Evolutionary conservation across 106 monocot species (phyloP).

Genomic region (Amphibolis antarctica): DNA sequence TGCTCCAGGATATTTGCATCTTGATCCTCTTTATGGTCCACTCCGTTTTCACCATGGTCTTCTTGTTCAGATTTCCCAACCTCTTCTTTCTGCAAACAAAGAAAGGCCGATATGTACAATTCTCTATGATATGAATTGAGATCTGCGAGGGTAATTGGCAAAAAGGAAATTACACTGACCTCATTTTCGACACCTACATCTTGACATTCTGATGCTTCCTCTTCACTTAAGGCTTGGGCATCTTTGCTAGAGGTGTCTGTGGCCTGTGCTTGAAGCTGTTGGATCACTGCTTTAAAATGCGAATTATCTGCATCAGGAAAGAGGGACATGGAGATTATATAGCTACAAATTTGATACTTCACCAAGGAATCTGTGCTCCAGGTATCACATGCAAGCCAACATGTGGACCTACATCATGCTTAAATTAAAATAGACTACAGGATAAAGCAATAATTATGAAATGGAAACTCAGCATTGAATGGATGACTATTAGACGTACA

Average conservation of each 20-base stretch:
- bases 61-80: background rate
- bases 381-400: background rate
- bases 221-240: constrained; percentile 3
- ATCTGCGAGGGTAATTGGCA: background rate
- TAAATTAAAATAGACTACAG: background rate
- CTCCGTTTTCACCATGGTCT: background rate
- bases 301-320: constrained; percentile 23
- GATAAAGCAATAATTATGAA: background rate
- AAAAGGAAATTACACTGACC: background rate
- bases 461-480: no score
- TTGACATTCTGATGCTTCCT: constrained; percentile 2
- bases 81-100: background rate
- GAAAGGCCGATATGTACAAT: background rate
- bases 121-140: background rate
- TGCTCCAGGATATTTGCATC: background rate
- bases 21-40: background rate
- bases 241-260: constrained; percentile 6
- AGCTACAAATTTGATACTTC: background rate
- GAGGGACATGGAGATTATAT: background rate
- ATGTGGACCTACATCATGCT: background rate
- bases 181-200: constrained; percentile 4
- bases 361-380: background rate
- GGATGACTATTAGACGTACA: no score
- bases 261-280: constrained; percentile 21
- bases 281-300: constrained; percentile 27